Percentiles rank a stretch among this genome's conserved stretches.
Evolutionary conservation across 2,329 filamentous ascomycete genomes (phyloP).

Genomic region (Calycina marina): DNA sequence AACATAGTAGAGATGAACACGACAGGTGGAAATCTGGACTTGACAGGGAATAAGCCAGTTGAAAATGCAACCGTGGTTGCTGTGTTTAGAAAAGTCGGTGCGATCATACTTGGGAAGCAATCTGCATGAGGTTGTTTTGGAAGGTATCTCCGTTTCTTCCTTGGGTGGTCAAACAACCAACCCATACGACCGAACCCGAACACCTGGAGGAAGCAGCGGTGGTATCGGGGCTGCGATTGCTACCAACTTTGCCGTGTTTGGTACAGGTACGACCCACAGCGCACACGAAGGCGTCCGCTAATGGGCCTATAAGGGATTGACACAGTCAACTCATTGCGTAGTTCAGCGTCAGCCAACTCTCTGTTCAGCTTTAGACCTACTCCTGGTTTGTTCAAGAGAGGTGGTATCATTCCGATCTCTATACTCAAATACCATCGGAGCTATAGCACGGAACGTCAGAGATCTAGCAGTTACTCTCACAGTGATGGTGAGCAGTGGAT

Average conservation of each 20-base stretch:
- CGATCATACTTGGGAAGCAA: slow-evolving; percentile 64
- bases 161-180: slow-evolving; percentile 52
- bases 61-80: slow-evolving; percentile 30
- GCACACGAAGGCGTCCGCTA: too few relatives aligned
- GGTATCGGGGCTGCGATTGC: slow-evolving; percentile 42
- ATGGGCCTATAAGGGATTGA: slow-evolving; percentile 32
- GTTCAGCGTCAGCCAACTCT: slow-evolving; percentile 44
- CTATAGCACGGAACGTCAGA: slow-evolving; percentile 34
- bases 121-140: slow-evolving; percentile 70
- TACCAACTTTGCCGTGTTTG: slow-evolving; percentile 39
- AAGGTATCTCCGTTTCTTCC: slow-evolving; percentile 47
- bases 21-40: slow-evolving; percentile 36
- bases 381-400: slow-evolving; percentile 32
- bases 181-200: slow-evolving; percentile 50
- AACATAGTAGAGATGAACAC: slow-evolving; percentile 31
- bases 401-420: slow-evolving; percentile 40
- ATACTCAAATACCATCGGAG: slow-evolving; percentile 40
- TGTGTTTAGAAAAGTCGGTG: slow-evolving; percentile 55
- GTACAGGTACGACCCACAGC: slow-evolving; percentile 36
- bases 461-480: slow-evolving; percentile 36
- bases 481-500: slow-evolving; percentile 37
- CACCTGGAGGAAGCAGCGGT: slow-evolving; percentile 48
- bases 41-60: slow-evolving; percentile 32
- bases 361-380: slow-evolving; percentile 46
- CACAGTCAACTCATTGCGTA: slow-evolving; percentile 47